A percentile compares a stretch with the other conserved stretches of the same genome.
These are phyloP conservation scores for Tetracentron sinense DNA, from an alignment of 164 flowering plant species.

Conservation along the genomic window DNA sequence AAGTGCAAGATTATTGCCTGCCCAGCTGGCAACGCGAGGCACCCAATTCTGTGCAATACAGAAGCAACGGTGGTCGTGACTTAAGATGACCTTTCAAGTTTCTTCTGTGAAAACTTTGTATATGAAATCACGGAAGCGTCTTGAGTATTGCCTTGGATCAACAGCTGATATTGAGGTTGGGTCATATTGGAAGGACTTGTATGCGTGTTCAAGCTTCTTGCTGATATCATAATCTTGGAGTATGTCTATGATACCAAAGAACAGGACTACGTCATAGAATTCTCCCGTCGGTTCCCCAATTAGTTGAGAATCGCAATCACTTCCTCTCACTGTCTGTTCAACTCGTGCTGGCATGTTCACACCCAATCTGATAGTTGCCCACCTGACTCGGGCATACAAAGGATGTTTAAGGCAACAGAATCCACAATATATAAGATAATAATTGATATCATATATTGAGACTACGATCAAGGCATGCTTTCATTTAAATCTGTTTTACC, in stretches of 20 bases:
- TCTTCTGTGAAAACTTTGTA: slow-evolving; percentile 58
- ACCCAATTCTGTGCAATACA: not conserved
- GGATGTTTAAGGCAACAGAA: slow-evolving; percentile 13
- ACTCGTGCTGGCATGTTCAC: slow-evolving; percentile 70
- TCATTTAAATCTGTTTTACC: slow-evolving; percentile 20
- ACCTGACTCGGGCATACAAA: slow-evolving; percentile 30
- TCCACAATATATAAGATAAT: not conserved
- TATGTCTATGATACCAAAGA: slow-evolving; percentile 81
- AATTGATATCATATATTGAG: not conserved
- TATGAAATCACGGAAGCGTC: slow-evolving; percentile 71
- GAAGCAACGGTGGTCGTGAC: not conserved
- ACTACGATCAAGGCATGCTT: not conserved
- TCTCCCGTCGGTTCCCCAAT: slow-evolving; percentile 76
- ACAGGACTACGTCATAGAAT: slow-evolving; percentile 59
- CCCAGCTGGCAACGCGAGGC: not conserved
- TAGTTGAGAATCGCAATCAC: slow-evolving; percentile 42
- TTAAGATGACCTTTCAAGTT: slow-evolving; percentile 11
- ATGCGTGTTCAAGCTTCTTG: slow-evolving; percentile 85
- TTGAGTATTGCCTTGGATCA: slow-evolving; percentile 71
- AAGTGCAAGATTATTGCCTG: not conserved
- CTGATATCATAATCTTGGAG: slow-evolving; percentile 88
- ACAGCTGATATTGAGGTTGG: slow-evolving; percentile 80
- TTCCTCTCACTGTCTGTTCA: slow-evolving; percentile 51
- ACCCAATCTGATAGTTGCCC: slow-evolving; percentile 64
- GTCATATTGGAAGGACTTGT: slow-evolving; percentile 76